Evolutionary conservation across 805 yeast species (phyloP).

Genomic region (Candida palmyrensis): DNA sequence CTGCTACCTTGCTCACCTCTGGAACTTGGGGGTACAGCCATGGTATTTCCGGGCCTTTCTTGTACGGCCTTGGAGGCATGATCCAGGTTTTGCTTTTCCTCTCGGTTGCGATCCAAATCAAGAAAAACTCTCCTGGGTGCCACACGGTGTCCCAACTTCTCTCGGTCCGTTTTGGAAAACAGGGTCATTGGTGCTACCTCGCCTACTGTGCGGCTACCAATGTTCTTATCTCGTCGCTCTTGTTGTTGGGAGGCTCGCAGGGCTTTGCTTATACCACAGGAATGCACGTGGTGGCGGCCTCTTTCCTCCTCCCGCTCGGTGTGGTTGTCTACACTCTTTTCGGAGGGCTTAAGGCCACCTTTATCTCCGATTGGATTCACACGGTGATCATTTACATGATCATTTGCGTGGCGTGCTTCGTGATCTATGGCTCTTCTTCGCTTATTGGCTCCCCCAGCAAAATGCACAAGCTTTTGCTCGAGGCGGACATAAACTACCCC

Average conservation of each 20-base stretch:
- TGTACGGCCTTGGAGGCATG: conserved; percentile 30
- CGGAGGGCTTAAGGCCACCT: conserved; percentile 82
- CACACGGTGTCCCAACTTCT: conserved; percentile 22
- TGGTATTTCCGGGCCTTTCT: conserved; percentile 38
- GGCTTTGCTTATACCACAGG: conserved; percentile 38
- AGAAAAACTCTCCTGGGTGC: conserved; percentile 34
- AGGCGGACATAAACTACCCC: conserved; percentile 13
- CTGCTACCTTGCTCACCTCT: conserved; percentile 27
- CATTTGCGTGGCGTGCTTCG: conserved; percentile 26
- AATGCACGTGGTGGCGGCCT: conserved; percentile 41
- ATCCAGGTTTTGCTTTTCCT: conserved; percentile 14
- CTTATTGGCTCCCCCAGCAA: conserved; percentile 41
- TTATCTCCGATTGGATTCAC: conserved; percentile 73
- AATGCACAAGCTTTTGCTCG: conserved; percentile 37
- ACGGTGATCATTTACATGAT: conserved; percentile 40
- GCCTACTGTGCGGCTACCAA: conserved; percentile 10
- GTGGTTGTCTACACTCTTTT: conserved; percentile 68
- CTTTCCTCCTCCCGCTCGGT: conserved; percentile 47
- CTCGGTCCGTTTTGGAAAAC: conserved; percentile 9
- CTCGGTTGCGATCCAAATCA: conserved; percentile 16
- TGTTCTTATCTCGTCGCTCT: conserved; percentile 11
- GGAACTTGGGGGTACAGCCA: conserved; percentile 35
- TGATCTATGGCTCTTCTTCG: conserved; percentile 29
- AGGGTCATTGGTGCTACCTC: conserved; percentile 10
- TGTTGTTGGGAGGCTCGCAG: conserved; percentile 42